Base-by-base conservation (phyloP, 164 flowering plant species). In the Saururus chinensis region DNA sequence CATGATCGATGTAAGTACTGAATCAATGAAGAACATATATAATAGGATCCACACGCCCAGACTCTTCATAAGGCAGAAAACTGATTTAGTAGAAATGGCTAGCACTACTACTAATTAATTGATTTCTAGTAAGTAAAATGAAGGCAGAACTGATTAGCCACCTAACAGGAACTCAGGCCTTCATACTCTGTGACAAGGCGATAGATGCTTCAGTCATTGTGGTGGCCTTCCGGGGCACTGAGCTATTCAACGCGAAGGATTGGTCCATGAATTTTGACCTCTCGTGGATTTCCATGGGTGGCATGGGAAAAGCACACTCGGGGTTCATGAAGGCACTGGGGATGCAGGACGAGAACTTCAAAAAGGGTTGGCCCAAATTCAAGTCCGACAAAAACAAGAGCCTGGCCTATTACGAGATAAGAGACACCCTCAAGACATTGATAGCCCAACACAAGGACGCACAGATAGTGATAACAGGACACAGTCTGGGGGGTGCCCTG, bases 251-350 rank as follows among this genome's bases (percentile, higher is more conserved):
- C 23, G 73, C 80, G 7, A 72, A 73, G 22, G 83, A 66, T 9
- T 84, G 89, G 92, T 53, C 70, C 2, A 64, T 82, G 0, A 87
- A 86, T 62, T 41, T 81, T 19, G 92, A 88, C 57, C 55, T 86
- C 53, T 86, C 92, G 0, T 84, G 85, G 81, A 68, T 76, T 13
- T 68, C 65, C n/a, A 59, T 79, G 60, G 74, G 71, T 0, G 71
- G 68, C 19, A 51, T 81, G 45, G 92, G 96, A 35, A 77, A 65
- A 20, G 74, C 79, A 41, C 89, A 86, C 57, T 60, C 74, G 0
- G 88, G 96, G 1, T 88, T 86, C 65, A 79, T 84, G 87, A 81
- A 81, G 71, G 92, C 90, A 19, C 62, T 88, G 17, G 96, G 92
- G 5, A 56, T 88, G 30, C 81, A 77, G 35, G 73, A 70, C 25